These are phyloP conservation scores for Hymenoscyphus salicellus DNA, from an alignment of 2,329 filamentous ascomycete genomes.

Conservation along the genomic window DNA sequence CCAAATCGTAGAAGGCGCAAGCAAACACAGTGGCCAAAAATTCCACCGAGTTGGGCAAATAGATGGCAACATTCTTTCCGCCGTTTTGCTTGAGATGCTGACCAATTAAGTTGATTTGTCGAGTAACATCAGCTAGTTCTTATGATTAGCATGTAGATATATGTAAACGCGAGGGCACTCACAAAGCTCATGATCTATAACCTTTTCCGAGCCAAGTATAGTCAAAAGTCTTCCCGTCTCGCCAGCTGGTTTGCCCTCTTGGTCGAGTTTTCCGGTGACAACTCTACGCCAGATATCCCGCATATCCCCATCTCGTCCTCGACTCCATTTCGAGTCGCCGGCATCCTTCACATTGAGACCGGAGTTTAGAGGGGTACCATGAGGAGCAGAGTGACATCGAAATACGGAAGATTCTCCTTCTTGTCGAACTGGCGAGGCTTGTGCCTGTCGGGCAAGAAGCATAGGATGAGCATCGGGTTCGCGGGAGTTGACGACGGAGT, in stretches of 20 bases:
- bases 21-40: constrained; percentile 80
- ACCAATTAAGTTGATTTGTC: constrained; percentile 85
- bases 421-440: constrained; percentile 74
- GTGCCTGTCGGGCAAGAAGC: constrained; percentile 80
- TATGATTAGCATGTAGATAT: constrained; percentile 22
- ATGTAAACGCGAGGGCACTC: constrained; percentile 23
- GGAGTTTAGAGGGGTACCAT: constrained; percentile 74
- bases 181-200: constrained; percentile 69
- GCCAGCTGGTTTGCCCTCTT: constrained; percentile 57
- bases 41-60: constrained; percentile 90
- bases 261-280: constrained; percentile 60
- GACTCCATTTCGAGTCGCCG: constrained; percentile 76
- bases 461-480: constrained; percentile 92
- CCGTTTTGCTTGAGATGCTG: constrained; percentile 69
- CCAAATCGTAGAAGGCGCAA: constrained; percentile 78
- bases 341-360: constrained; percentile 81
- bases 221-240: constrained; percentile 72
- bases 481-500: constrained; percentile 65
- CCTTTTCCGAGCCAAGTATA: constrained; percentile 70
- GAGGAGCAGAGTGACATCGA: constrained; percentile 77
- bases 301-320: constrained; percentile 82
- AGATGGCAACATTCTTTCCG: constrained; percentile 77
- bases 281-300: constrained; percentile 85
- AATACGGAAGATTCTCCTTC: constrained; percentile 83
- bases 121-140: constrained; percentile 64